Base-by-base conservation (phyloP, 2,329 filamentous ascomycete genomes). In the Pestalotiopsis sp. region DNA sequence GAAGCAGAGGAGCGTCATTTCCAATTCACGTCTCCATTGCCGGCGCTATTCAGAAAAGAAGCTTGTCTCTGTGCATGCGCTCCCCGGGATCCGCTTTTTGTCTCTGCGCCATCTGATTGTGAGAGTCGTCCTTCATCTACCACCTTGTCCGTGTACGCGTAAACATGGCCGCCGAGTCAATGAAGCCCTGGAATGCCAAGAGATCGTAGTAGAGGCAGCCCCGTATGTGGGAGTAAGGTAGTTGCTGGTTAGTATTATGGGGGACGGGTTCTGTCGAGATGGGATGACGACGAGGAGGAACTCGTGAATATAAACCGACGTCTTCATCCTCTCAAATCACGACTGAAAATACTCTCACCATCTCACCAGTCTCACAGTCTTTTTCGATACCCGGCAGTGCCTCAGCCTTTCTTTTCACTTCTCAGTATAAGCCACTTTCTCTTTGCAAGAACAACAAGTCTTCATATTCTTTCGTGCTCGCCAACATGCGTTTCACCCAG, bases 401-500 rank as follows among this genome's bases (percentile, higher is more conserved):
- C 45, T 52, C 45, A 20, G 25, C 6, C 59, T 36, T 62, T 62
- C 59, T 39, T 62, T 62, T 62, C 59, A 62, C 13, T 39, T 62
- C 17, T 36, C 27, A 23, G 45, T 52, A n/a, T 52, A 52, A 20
- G 17, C 6, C 31, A 62, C 59, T 7, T 62, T 62, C 59, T 38
- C 59, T 62, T 62, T 20, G 17, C 59, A 62, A 62, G 14, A 52
- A 60, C 55, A 25, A 59, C 55, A 11, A 38, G 13, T 63, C 60
- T 36, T 31, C n/a, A 2, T 11, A 20, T 55, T 65, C 55, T 66
- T 66, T 20, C 55, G 31, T 52, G 23, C 49, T 9, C 59, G 25
- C 14, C 71, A 74, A 68, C 38, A 78, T 78, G 75, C 73, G 65
- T 64, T 76, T 77, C 71, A 66, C 68, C 57, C 69, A 64, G 45